Evolutionary conservation across 371 early-diverging fungal genomes (phyloP).

Genomic region (Mortierella sp.): DNA sequence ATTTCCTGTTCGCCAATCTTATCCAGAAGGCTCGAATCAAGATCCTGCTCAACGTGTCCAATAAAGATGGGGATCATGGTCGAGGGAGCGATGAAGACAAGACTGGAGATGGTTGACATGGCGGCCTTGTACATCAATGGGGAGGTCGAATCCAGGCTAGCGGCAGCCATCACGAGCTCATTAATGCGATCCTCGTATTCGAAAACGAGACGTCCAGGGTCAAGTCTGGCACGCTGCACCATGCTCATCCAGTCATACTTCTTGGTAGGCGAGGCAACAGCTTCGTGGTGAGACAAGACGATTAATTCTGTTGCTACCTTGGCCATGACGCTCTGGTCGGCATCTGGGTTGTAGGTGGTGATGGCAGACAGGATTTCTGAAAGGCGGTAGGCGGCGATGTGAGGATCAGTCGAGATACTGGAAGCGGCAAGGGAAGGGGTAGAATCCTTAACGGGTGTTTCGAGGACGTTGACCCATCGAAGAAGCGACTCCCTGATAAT

Average conservation of each 20-base stretch:
- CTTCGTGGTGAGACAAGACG: slow-evolving; percentile 80
- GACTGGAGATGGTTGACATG: slow-evolving; percentile 66
- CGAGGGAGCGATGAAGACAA: slow-evolving; percentile 71
- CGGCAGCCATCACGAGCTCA: slow-evolving; percentile 60
- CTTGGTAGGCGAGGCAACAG: slow-evolving; percentile 75
- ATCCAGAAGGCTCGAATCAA: slow-evolving; percentile 63
- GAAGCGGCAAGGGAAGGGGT: slow-evolving; percentile 64
- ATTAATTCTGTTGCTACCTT: slow-evolving; percentile 74
- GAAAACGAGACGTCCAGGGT: slow-evolving; percentile 79
- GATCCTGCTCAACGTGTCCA: slow-evolving; percentile 59
- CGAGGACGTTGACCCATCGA: slow-evolving; percentile 69
- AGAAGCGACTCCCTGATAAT: slow-evolving; percentile 65
- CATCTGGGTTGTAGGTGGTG: slow-evolving; percentile 63
- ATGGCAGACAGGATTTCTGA: slow-evolving; percentile 75
- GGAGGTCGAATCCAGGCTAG: slow-evolving; percentile 51
- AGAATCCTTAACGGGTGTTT: slow-evolving; percentile 62
- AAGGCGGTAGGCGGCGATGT: slow-evolving; percentile 66
- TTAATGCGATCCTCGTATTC: slow-evolving; percentile 60
- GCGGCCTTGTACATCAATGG: slow-evolving; percentile 68
- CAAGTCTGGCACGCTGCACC: slow-evolving; percentile 79
- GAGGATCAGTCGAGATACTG: slow-evolving; percentile 65
- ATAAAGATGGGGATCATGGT: slow-evolving; percentile 62
- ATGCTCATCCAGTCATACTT: slow-evolving; percentile 89
- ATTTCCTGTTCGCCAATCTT: slow-evolving; percentile 68
- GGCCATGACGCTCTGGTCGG: slow-evolving; percentile 59